Evolutionary conservation across 495 filamentous ascomycete species (phyloP).

Genomic region (Lophiotrema nucula): DNA sequence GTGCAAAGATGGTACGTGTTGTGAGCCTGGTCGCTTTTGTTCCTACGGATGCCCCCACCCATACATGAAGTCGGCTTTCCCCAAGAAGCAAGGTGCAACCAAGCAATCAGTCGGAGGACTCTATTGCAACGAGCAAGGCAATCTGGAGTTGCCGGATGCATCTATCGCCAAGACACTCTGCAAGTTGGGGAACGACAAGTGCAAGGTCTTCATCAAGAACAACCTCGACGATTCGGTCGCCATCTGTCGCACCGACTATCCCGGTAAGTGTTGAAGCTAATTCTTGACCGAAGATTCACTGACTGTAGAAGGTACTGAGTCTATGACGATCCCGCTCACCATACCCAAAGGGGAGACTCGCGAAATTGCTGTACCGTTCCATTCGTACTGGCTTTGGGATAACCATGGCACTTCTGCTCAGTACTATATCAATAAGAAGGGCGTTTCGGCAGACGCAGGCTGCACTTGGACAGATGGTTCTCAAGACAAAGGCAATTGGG

Average conservation of each 20-base stretch:
- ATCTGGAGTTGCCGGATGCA: conserved; percentile 73
- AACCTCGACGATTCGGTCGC: conserved; percentile 61
- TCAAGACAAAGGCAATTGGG: conserved; percentile 74
- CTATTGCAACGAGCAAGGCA: conserved; percentile 68
- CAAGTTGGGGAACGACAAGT: conserved; percentile 64
- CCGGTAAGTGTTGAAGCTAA: conserved; percentile 58
- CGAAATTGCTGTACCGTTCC: conserved; percentile 71
- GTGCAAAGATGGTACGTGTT: conserved; percentile 53
- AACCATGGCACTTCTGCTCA: conserved; percentile 78
- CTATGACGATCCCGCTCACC: conserved; percentile 74
- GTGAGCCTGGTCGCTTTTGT: conserved; percentile 68
- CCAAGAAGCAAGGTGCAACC: conserved; percentile 70
- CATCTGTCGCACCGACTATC: conserved; percentile 95
- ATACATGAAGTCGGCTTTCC: conserved; percentile 95
- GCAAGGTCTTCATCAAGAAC: conserved; percentile 67
- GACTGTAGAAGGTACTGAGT: conserved; percentile 59
- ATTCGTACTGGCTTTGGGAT: conserved; percentile 74
- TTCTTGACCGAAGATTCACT: too few relatives aligned
- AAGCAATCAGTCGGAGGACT: conserved; percentile 89
- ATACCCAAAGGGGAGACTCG: conserved; percentile 54
- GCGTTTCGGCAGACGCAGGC: conserved; percentile 62
- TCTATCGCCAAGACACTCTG: conserved; percentile 68
- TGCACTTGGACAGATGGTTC: conserved; percentile 71
- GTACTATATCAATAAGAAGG: conserved; percentile 92
- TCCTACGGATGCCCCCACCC: conserved; percentile 91